Evolutionary conservation across 2,329 filamentous ascomycete genomes (phyloP), one percentile per base, ranked within the genome.

Genomic region (Rhynchosporium graminicola): DNA sequence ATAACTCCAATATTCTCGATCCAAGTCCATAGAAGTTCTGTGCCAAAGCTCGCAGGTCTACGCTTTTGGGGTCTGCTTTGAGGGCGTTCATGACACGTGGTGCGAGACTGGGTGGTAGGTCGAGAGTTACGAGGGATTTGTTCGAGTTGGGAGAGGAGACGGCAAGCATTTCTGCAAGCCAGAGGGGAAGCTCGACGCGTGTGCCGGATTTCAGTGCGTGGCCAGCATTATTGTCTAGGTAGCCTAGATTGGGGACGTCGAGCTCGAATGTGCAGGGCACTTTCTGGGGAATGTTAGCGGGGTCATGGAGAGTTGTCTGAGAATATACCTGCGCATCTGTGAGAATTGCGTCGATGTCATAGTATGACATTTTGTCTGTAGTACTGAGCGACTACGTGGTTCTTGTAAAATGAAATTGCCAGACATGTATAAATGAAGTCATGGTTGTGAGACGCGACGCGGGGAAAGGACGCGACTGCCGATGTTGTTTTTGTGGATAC

Each of bases 251-350:
- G 26, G 92, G 89, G 38, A 97, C 88, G 63, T 94, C 90, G 72
- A 97, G 85, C 73, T 97, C 90, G 78, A 98, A 97, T 57, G 90
- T 96, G 80, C 93, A 97, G 46, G 95, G 94, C 38, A 97, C 86
- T 90, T 97, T 98, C 87, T 97, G 70, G 59, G 8, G 7, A 10
- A 10, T 68, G 57, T 67, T 66, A 65, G 56, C 15, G 29, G 52
- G 61, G 56, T 61, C 40, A 26, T 50, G 15, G 28, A 33, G 40
- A 55, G 61, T 50, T 36, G 36, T 15, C n/a, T 31, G 40, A 59
- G 62, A 43, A 66, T 66, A 51, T 80, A 89, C 88, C 79, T 93
- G 91, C 56, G 90, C 87, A 75, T 95, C 91, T 9, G 91, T 95
- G 50, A 95, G 83, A 78, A 96, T 95, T 65, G 89, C 83, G 71